phyloP scores from a whole-genome alignment of 345 rosid species.

The Murraya paniculata region DNA sequence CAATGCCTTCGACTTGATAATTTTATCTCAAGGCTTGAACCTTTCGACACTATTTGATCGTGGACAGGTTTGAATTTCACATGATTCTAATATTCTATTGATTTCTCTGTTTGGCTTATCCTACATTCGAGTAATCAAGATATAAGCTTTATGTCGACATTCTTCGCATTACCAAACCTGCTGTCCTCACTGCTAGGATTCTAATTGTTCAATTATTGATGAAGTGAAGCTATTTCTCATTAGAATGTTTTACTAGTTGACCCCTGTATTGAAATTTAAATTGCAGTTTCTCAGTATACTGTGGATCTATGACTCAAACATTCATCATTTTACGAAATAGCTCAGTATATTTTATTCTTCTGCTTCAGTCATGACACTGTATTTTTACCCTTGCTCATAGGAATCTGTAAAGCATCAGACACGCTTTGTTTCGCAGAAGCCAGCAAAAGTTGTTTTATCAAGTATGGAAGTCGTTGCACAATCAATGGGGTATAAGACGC shows the following conservation, averaged over 20 bases:
- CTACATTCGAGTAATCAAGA: not conserved
- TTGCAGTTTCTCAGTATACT: not conserved
- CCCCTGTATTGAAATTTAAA: not conserved
- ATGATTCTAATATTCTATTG: not conserved
- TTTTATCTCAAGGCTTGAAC: conserved; percentile 92
- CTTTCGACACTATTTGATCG: conserved; percentile 89
- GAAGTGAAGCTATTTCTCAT: not conserved
- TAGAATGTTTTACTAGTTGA: not conserved
- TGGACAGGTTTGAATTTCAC: conserved; percentile 55
- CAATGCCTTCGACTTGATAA: conserved; percentile 90
- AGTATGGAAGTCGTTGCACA: conserved; percentile 99
- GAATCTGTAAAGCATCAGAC: conserved; percentile 80
- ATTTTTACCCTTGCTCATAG: conserved; percentile 33
- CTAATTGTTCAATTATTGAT: not conserved
- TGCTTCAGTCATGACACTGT: not conserved
- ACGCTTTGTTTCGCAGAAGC: conserved; percentile 78
- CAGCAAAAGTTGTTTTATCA: conserved; percentile 81
- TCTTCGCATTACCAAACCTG: not conserved
- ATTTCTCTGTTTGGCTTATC: conserved; percentile 12
- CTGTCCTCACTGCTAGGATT: not conserved
- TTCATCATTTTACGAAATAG: not conserved
- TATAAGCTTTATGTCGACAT: not conserved
- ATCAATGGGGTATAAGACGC: conserved; percentile 97
- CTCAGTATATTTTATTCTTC: conserved; percentile 1
- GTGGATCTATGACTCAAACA: not conserved